Percentiles rank a stretch among this genome's conserved stretches.
Evolutionary conservation across 768 basidiomycete species (phyloP).

Genomic region (Boletus sp.): DNA sequence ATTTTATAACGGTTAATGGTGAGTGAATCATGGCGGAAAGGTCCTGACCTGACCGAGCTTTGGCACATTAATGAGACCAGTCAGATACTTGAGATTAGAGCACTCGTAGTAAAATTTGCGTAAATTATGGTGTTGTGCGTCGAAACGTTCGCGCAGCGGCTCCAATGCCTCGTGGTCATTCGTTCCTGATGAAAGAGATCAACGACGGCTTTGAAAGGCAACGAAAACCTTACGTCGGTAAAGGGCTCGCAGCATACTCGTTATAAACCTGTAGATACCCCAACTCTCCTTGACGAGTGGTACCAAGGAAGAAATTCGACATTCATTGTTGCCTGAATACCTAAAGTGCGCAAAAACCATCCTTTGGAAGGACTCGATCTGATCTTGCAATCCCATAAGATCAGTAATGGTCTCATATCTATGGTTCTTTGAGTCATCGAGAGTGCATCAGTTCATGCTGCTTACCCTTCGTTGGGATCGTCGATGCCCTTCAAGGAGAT

Average conservation of each 20-base stretch:
- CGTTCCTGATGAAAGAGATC: conserved; percentile 58
- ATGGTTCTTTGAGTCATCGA: conserved; percentile 12
- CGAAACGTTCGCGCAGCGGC: conserved; percentile 84
- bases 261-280: conserved; percentile 98
- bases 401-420: conserved; percentile 98
- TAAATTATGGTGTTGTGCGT: conserved; percentile 87
- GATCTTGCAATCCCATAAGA: conserved; percentile 96
- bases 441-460: conserved; percentile 1
- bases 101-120: conserved; percentile 99
- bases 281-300: conserved; percentile 99
- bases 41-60: conserved; percentile 80
- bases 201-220: neutral
- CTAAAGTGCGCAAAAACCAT: conserved; percentile 95
- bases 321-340: conserved; percentile 91
- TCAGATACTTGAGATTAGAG: conserved; percentile 96
- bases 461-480: conserved; percentile 98
- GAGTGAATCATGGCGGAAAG: neutral
- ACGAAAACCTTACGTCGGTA: conserved; percentile 67
- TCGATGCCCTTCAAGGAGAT: conserved; percentile 96
- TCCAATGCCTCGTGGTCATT: conserved; percentile 87
- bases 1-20: conserved; percentile 1
- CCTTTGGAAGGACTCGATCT: conserved; percentile 98
- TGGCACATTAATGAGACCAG: conserved; percentile 96
- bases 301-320: conserved; percentile 92
- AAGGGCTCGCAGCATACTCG: conserved; percentile 98